Percentiles rank a stretch among this genome's conserved stretches.
phyloP scores from a whole-genome alignment of 2,329 filamentous ascomycete genomes.

The Fusarium sp. region DNA sequence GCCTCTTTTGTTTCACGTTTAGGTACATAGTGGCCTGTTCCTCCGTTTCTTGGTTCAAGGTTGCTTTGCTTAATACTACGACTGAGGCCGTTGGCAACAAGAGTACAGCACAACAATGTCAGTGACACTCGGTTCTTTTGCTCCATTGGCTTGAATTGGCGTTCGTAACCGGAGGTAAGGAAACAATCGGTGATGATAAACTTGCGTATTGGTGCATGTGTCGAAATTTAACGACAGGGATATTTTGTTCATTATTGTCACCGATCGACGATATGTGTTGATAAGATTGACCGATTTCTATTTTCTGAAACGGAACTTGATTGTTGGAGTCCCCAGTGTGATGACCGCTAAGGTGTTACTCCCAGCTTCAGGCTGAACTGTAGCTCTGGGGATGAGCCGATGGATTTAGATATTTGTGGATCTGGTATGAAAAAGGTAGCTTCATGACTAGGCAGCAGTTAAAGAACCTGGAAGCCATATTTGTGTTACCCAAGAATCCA shows the following conservation, averaged over 20 bases:
- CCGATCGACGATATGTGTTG: slow-evolving; percentile 7
- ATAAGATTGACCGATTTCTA: slow-evolving; percentile 17
- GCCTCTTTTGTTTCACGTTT: slow-evolving; percentile 27
- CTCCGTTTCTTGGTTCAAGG: slow-evolving; percentile 17
- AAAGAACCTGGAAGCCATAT: background rate
- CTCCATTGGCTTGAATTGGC: background rate
- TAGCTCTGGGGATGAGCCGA: slow-evolving; percentile 2
- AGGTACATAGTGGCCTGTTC: slow-evolving; percentile 32
- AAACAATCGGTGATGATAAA: background rate
- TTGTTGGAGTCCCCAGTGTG: background rate
- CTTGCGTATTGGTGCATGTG: background rate
- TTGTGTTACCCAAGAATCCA: slow-evolving; percentile 17
- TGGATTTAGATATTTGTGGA: slow-evolving; percentile 11
- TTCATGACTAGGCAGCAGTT: slow-evolving; percentile 14
- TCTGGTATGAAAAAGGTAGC: slow-evolving; percentile 17
- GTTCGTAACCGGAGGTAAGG: background rate
- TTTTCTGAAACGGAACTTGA: slow-evolving; percentile 23
- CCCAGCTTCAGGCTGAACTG: slow-evolving; percentile 26
- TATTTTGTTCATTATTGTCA: slow-evolving; percentile 9
- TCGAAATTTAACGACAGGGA: slow-evolving; percentile 8
- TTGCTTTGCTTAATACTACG: slow-evolving; percentile 8
- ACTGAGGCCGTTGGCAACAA: slow-evolving; percentile 9
- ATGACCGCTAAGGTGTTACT: slow-evolving; percentile 11
- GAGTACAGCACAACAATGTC: slow-evolving; percentile 14
- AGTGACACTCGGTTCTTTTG: slow-evolving; percentile 1